Base-by-base conservation (phyloP, 1,139 yeast species). In the Nadsonia starkeyi-henricii region DNA sequence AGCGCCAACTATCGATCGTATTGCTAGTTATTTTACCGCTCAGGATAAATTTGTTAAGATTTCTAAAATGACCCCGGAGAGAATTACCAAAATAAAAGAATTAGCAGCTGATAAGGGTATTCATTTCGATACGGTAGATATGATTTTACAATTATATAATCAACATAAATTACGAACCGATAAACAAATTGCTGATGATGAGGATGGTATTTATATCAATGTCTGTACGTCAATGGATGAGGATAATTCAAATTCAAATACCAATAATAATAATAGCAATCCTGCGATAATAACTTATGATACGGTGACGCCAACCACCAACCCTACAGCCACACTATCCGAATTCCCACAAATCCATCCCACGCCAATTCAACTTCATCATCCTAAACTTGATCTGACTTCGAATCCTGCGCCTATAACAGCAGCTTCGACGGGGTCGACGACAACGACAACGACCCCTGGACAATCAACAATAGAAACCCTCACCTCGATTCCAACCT, bases 21-120 rank as follows among this genome's bases (percentile, higher is more conserved):
- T 23, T 23, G 28, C 28, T 23, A 9, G 8, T 9, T 9, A 5
- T 23, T 23, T 23, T 5, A 5, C 28, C 28, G 8, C 28, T 23
- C 48, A 41, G 48, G 39, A 33, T 26, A 57, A 58, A 48, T 60
- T 62, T 62, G 64, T 62, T 49, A 58, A 59, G 50, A 57, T 62
- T 26, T 54, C 64, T 19, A 50, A 54, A 20, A 61, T 62, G 64
- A 58, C 61, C 7, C 54, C 55, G 3, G 53, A 53, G 26, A 52
- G 66, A 33, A 54, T 58, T 41, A 56, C 49, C 20, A 51, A 55
- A 42, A 62, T 62, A 47, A 57, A 58, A 44, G 48, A 50, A 28
- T 55, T 62, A 46, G 66, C 66, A 2, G 47, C 44, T 3, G 58
- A 53, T 28, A 61, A 63, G 55, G 62, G 61, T 18, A 61, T 62